phyloP scores from a whole-genome alignment of 139 green algal genomes.

The Limnomonas spitsbergensis region DNA sequence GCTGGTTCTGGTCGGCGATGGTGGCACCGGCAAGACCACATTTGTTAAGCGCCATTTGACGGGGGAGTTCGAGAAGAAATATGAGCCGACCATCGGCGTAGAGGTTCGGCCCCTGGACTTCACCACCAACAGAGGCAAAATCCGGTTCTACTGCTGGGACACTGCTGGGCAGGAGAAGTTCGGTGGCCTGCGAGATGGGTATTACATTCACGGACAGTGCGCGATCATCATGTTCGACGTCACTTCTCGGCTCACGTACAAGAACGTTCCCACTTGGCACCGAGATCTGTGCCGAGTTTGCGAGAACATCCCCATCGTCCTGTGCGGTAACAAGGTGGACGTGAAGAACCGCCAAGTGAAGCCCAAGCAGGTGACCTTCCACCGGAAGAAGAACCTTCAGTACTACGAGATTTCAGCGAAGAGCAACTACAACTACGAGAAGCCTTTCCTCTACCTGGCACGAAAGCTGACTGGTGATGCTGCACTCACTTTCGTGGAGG shows the following conservation, averaged over 20 bases:
- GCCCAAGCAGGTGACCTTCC: conserved; percentile 97
- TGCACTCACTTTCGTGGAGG: conserved; percentile 91
- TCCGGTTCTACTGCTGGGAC: conserved; percentile 99
- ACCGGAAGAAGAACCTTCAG: conserved; percentile 99
- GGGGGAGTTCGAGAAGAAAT: conserved; percentile 99
- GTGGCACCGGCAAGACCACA: conserved; percentile 94
- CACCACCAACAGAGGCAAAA: conserved; percentile 94
- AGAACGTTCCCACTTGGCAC: conserved; percentile 99
- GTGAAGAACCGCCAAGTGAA: conserved; percentile 99
- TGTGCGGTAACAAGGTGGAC: conserved; percentile 99
- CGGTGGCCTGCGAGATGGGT: conserved; percentile 96
- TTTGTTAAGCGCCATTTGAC: conserved; percentile 99
- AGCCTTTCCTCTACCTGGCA: conserved; percentile 99
- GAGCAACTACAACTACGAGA: conserved; percentile 99
- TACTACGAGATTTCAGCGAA: conserved; percentile 99
- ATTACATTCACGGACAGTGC: conserved; percentile 99
- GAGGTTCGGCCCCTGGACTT: conserved; percentile 99
- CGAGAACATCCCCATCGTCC: conserved; percentile 99
- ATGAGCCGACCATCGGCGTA: conserved; percentile 98
- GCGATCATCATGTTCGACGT: conserved; percentile 99
- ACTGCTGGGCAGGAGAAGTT: conserved; percentile 99
- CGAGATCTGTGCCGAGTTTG: conserved; percentile 97
- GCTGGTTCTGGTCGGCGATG: conserved; percentile 96
- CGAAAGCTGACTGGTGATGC: conserved; percentile 94
- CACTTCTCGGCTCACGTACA: conserved; percentile 98